Conservation (phyloP, 202 grass and related monocot genomes). For the Hordeum pubiflorum region DNA sequence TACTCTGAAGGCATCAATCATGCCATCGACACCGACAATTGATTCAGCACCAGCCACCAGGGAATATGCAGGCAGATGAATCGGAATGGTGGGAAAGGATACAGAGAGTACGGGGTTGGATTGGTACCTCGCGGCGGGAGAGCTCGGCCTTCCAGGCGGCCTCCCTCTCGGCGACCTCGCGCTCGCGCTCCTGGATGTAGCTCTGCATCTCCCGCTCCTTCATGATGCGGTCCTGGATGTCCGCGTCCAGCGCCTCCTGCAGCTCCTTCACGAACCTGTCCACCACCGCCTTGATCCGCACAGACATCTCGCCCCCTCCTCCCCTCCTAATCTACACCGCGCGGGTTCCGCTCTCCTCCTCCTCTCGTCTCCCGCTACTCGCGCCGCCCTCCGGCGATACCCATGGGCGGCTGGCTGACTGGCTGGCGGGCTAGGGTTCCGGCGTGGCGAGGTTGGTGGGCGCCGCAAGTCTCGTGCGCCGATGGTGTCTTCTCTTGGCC, state of each 20-base stretch:
- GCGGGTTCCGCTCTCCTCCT: not conserved
- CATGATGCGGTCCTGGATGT: conserved; percentile 95
- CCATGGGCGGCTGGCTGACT: not conserved
- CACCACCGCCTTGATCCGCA: conserved; percentile 94
- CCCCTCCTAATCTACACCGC: not conserved
- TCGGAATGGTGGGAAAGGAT: not conserved
- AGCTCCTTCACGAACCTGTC: conserved; percentile 95
- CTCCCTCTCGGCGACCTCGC: conserved; percentile 91
- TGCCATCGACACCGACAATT: not conserved
- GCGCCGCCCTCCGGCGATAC: not conserved
- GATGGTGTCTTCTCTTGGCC: conserved; percentile 8
- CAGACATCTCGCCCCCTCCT: conserved; percentile 50
- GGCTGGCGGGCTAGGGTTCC: conserved; percentile 27
- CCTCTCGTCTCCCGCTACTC: not conserved
- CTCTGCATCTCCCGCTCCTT: conserved; percentile 99
- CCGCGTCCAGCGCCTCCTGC: conserved; percentile 83
- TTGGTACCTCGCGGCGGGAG: conserved; percentile 75
- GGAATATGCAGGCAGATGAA: not conserved
- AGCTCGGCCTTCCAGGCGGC: conserved; percentile 95
- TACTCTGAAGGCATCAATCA: too few relatives aligned
- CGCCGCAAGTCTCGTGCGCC: conserved; percentile 22
- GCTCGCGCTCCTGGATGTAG: conserved; percentile 96
- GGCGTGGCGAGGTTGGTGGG: conserved; percentile 1
- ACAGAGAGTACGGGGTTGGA: not conserved
- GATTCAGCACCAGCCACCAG: not conserved